Percentiles rank a stretch among this genome's conserved stretches.
Evolutionary conservation across 306 rosid genomes (phyloP).

Genomic region (Rosa rugosa): DNA sequence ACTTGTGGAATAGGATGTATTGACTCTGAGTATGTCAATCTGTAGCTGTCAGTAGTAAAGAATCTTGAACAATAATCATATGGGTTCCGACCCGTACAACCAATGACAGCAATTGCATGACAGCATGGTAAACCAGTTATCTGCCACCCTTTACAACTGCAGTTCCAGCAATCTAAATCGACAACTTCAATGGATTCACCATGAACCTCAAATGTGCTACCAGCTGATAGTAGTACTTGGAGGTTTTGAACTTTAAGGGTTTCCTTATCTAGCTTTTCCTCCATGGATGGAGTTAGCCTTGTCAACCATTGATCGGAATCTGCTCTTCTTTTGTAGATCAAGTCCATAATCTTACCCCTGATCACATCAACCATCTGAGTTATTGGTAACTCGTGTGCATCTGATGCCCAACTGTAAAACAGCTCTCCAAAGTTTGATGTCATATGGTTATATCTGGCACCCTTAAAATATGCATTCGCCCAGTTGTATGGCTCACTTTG

Average conservation of each 20-base stretch:
- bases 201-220: conserved; percentile 81
- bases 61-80: conserved; percentile 89
- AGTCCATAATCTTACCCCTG: conserved; percentile 77
- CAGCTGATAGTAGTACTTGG: conserved; percentile 53
- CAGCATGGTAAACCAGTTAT: conserved; percentile 79
- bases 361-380: conserved; percentile 94
- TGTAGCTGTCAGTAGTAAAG: conserved; percentile 72
- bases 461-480: conserved; percentile 86
- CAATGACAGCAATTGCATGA: conserved; percentile 77
- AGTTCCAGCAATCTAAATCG: conserved; percentile 75
- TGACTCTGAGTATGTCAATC: conserved; percentile 73
- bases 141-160: conserved; percentile 94
- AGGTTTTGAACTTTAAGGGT: conserved; percentile 49
- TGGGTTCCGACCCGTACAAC: conserved; percentile 57
- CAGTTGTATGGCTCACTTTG: conserved; percentile 85
- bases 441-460: conserved; percentile 89
- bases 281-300: conserved; percentile 83
- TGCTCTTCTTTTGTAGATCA: conserved; percentile 58
- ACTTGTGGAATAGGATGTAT: conserved; percentile 52
- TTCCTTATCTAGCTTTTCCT: conserved; percentile 82
- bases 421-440: conserved; percentile 88
- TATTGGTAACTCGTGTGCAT: conserved; percentile 85
- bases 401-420: conserved; percentile 88
- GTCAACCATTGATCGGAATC: conserved; percentile 73
- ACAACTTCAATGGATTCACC: conserved; percentile 76